Percentiles rank a stretch among this genome's conserved stretches.
Evolutionary conservation across 106 monocot genomes (phyloP).

Genomic region (Dioscorea alata): DNA sequence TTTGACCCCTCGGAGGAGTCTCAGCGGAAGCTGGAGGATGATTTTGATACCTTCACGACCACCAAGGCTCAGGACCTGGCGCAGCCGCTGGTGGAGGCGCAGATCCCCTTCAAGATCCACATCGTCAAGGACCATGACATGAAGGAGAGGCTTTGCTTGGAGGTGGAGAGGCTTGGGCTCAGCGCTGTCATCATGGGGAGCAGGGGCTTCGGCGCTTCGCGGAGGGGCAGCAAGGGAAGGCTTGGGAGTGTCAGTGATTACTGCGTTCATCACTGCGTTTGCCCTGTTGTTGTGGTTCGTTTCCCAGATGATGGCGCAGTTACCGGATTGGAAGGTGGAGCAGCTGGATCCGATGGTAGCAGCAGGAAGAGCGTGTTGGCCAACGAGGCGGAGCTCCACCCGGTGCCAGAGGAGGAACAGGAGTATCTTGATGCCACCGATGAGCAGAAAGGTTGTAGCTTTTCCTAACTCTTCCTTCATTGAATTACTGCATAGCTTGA

Average conservation of each 20-base stretch:
- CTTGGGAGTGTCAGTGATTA: constrained; percentile 75
- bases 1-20: background rate
- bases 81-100: constrained; percentile 20
- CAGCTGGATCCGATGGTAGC: background rate
- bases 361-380: background rate
- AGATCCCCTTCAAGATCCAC: constrained; percentile 36
- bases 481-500: too few relatives aligned
- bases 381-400: constrained; percentile 26
- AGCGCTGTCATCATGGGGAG: constrained; percentile 77
- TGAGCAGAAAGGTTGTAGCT: constrained; percentile 43
- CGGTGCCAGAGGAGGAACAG: constrained; percentile 52
- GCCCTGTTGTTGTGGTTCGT: constrained; percentile 67
- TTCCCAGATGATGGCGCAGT: constrained; percentile 47
- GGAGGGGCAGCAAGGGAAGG: constrained; percentile 45
- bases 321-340: background rate
- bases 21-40: constrained; percentile 43
- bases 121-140: constrained; percentile 44
- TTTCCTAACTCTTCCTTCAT: background rate
- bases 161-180: constrained; percentile 63
- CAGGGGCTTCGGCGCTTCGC: constrained; percentile 56
- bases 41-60: constrained; percentile 43
- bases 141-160: constrained; percentile 60
- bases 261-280: constrained; percentile 70
- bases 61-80: constrained; percentile 28
- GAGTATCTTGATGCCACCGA: constrained; percentile 44